Evolutionary conservation across 163 green algal genomes (phyloP).

Genomic region (Coccomyxa subellipsoidea): DNA sequence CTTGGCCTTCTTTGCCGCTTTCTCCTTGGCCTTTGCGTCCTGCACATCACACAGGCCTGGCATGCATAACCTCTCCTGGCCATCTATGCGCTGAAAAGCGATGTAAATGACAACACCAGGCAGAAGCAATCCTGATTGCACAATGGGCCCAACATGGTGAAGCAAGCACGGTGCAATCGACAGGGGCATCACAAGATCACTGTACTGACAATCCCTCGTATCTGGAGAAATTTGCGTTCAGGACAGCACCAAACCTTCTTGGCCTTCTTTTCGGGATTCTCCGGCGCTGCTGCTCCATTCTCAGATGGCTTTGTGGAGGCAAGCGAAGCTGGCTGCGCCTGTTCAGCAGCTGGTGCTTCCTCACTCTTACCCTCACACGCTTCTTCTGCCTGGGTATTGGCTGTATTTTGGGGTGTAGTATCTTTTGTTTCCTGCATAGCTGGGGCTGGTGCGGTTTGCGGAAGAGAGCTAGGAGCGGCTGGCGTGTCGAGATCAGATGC

Average conservation of each 20-base stretch:
- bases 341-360: neutral
- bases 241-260: conserved; percentile 13
- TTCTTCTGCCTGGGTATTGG: neutral
- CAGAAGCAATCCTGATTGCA: no score
- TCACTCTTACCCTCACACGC: neutral
- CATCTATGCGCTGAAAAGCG: no score
- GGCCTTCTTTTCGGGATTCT: conserved; percentile 4
- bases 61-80: no score
- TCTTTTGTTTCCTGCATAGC: neutral
- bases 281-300: neutral
- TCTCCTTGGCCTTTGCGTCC: conserved; percentile 24
- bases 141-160: no score
- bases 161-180: no score
- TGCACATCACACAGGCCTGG: no score
- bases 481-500: neutral
- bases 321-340: neutral
- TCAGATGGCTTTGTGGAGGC: neutral
- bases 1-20: conserved; percentile 43
- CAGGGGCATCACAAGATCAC: no score
- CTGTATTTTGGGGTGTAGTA: neutral
- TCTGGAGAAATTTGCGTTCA: no score
- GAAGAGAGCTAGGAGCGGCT: neutral
- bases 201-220: no score
- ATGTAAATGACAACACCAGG: no score
- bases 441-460: neutral